Base-by-base conservation (phyloP, 768 basidiomycete genomes). In the Xerocomellus intermedius region DNA sequence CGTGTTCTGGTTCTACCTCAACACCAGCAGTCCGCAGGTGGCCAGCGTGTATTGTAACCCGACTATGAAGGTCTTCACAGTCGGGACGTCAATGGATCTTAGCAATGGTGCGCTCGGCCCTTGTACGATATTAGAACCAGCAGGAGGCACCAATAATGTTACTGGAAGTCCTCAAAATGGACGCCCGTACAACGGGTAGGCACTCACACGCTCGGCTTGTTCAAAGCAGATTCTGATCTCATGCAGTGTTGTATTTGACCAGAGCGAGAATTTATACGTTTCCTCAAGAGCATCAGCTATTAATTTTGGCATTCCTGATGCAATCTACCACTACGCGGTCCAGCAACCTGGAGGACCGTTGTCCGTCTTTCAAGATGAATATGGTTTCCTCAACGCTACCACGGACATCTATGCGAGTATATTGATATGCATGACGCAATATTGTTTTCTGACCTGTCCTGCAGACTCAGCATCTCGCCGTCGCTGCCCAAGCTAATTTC, bases 1-100 rank as follows among this genome's bases (percentile, higher is more conserved):
- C 41, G 77, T 87, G 72, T 89, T 87, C 61, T 89, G 86, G 85
- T 86, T 67, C 64, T 86, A 76, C 64, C 73, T 79, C 30, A 64
- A 73, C 42, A 61, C 64, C 45, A 60, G 67, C 17, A 70, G 57
- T 22, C 65, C 72, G 13, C 73, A 82, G 54, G 79, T 76, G 1
- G 73, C 75, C 49, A 76, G 76, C 4, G 75, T 87, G 8, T 86
- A 87, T 57, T 89, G 87, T 62, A 58, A 67, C 12, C 85, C 86
- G 4, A 72, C 65, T 2, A 78, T 89, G 44, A 56, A 68, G 4
- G 64, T 76, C 2, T 77, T 73, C 56, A 64, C 75, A 51, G 77
- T 85, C 22, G 61, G 59, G 8, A 80, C 77, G 0, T 71, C 69
- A 0, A 76, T 76, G 35, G 71, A 75, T 54, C 70, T 85, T 14